Conservation (phyloP, 2,329 filamentous ascomycete species). For the Xylariaceae sp. region DNA sequence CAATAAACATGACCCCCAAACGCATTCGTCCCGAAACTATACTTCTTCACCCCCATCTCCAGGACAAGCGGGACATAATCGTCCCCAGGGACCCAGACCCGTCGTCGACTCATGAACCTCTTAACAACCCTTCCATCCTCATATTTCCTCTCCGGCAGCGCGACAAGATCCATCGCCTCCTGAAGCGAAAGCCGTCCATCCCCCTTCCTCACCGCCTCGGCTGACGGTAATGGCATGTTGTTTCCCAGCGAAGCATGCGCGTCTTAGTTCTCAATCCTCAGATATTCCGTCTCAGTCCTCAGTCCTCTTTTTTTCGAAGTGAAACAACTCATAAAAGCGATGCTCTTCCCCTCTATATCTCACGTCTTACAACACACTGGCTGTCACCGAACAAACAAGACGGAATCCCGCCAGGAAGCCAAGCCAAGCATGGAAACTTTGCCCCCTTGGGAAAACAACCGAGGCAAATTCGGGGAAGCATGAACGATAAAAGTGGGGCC, state of each 20-base stretch:
- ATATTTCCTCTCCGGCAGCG: slow-evolving; percentile 26
- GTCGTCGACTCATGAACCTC: slow-evolving; percentile 35
- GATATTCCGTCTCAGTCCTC: no score
- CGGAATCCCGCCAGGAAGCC: no score
- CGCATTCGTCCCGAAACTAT: slow-evolving; percentile 22
- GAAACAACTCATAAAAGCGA: no score
- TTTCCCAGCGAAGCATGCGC: background rate
- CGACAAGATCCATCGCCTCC: slow-evolving; percentile 33
- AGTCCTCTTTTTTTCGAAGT: no score
- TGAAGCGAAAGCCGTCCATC: slow-evolving; percentile 32
- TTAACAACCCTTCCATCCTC: slow-evolving; percentile 19
- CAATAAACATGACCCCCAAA: slow-evolving; percentile 44
- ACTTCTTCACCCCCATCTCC: background rate
- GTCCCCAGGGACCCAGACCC: slow-evolving; percentile 31
- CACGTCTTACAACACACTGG: no score
- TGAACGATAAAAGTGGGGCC: no score
- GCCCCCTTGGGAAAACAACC: no score
- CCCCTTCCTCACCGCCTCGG: slow-evolving; percentile 10
- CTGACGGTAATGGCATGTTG: background rate
- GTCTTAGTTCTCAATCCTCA: no score
- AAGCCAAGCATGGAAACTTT: no score
- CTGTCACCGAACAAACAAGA: no score
- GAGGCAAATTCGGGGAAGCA: no score
- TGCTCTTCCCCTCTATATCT: no score
- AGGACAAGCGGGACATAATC: slow-evolving; percentile 25